Evolutionary conservation across 202 grass and related monocot species (phyloP).

Genomic region (Setaria italica): DNA sequence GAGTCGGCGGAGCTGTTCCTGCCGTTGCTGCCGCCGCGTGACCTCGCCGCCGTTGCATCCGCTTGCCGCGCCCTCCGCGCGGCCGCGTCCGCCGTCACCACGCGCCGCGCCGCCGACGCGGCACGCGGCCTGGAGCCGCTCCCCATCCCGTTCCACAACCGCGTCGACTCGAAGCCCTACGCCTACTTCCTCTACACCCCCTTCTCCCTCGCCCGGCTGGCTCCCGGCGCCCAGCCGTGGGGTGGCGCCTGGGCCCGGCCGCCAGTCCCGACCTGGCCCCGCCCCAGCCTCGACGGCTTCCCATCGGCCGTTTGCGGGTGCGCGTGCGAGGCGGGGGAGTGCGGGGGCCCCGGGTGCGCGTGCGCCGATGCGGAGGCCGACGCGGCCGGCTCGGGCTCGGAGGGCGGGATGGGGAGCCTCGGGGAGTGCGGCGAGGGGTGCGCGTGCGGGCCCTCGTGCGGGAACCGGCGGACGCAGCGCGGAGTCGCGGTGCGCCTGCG

Average conservation of each 20-base stretch:
- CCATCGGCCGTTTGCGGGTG: conserved; percentile 58
- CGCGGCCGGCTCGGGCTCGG: background rate
- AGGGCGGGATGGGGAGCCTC: conserved; percentile 52
- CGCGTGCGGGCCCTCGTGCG: conserved; percentile 54
- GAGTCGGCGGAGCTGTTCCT: conserved; percentile 69
- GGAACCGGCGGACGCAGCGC: conserved; percentile 61
- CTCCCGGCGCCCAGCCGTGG: conserved; percentile 57
- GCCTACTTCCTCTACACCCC: conserved; percentile 76
- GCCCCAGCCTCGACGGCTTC: conserved; percentile 46
- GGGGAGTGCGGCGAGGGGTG: conserved; percentile 68
- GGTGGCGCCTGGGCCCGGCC: conserved; percentile 39
- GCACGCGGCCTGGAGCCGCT: conserved; percentile 63
- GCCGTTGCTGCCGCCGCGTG: conserved; percentile 60
- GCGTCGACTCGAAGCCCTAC: conserved; percentile 56
- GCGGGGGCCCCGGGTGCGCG: conserved; percentile 49
- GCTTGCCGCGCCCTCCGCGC: conserved; percentile 53
- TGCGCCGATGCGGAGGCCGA: conserved; percentile 45
- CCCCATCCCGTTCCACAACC: conserved; percentile 66
- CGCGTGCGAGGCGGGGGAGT: conserved; percentile 50
- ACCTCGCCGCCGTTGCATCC: conserved; percentile 59
- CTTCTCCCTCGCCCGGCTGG: conserved; percentile 41
- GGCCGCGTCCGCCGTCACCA: conserved; percentile 44
- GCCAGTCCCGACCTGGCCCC: conserved; percentile 40
- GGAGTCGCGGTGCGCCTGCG: conserved; percentile 60
- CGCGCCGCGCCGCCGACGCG: conserved; percentile 60